Percentiles rank a stretch among this genome's conserved stretches.
phyloP scores from a whole-genome alignment of 164 flowering plant species.

The Stephania cephalantha region DNA sequence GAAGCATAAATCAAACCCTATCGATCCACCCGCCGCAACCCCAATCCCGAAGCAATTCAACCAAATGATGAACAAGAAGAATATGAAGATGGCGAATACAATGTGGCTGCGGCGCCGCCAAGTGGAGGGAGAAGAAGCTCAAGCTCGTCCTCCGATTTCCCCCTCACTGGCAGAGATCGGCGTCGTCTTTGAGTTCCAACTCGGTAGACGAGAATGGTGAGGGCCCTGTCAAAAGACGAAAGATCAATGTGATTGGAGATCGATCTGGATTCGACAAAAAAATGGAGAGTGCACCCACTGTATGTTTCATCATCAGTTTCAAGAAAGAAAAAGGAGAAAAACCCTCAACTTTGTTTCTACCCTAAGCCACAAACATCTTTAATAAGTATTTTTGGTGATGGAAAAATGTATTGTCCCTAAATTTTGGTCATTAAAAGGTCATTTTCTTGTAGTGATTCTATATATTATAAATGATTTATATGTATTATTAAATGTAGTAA shows the following conservation, averaged over 20 bases:
- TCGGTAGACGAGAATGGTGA: constrained; percentile 9
- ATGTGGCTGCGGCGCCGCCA: constrained; percentile 23
- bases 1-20: constrained; percentile 9
- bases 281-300: too few relatives aligned
- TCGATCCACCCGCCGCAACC: constrained; percentile 25
- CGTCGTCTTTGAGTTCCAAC: not conserved
- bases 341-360: too few relatives aligned
- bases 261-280: constrained; percentile 26
- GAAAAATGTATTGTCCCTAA: too few relatives aligned
- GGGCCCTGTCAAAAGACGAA: constrained; percentile 33
- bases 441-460: too few relatives aligned
- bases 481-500: too few relatives aligned
- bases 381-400: too few relatives aligned
- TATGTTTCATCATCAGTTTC: too few relatives aligned
- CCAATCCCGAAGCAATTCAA: constrained; percentile 17
- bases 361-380: too few relatives aligned
- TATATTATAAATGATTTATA: too few relatives aligned
- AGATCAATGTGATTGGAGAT: constrained; percentile 41
- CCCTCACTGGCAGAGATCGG: constrained; percentile 6
- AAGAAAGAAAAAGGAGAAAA: too few relatives aligned
- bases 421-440: too few relatives aligned
- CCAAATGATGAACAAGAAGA: not conserved
- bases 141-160: constrained; percentile 40
- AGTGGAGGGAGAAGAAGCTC: constrained; percentile 48
- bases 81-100: constrained; percentile 1